Evolutionary conservation across 495 filamentous ascomycete species (phyloP), one percentile per base, ranked within the genome.

Genomic region (Lophiotrema nucula): DNA sequence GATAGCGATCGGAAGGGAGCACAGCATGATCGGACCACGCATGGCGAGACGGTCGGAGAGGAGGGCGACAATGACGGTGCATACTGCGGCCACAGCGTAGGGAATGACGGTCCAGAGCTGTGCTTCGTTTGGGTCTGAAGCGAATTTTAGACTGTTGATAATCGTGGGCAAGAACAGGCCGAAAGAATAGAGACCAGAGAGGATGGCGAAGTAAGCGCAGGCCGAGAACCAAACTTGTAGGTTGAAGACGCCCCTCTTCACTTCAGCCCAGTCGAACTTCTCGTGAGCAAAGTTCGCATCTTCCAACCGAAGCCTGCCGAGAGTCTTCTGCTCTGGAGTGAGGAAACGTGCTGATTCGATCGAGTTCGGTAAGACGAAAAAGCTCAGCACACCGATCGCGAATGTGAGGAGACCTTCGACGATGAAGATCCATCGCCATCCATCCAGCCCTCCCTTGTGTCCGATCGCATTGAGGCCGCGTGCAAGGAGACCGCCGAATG

Each of bases 31-130:
- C 18, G 46, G 58, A 6, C 76, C 76, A 44, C 76, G 69, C 3
- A 78, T 70, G 22, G 69, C 69, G 4, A 78, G 58, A 11, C 69
- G 69, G 60, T 80, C 77, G 0, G 76, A 79, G 19, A 80, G n/a
- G 23, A 78, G 56, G 21, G 77, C 73, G 1, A 62, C 45, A n/a
- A 58, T 23, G 21, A 62, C 58, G 22, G 57, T 62, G 35, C 26
- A 51, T n/a, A 62, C 35, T 6, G 63, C 54, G 1, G 63, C 63
- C 27, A 66, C 63, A 28, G 63, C 63, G 38, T 66, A 66, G 12
- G 63, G 63, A 18, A 58, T 58, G 2, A 66, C 63, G 12, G 58
- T 57, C 63, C 58, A 62, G 24, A 66, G 59, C 24, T 66, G 63
- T 0, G 58, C 54, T 37, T 62, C 27, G 46, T 62, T 66, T 1